Evolutionary conservation across 2,329 filamentous ascomycete genomes (phyloP).

Genomic region (Fonsecaea pedrosoi): DNA sequence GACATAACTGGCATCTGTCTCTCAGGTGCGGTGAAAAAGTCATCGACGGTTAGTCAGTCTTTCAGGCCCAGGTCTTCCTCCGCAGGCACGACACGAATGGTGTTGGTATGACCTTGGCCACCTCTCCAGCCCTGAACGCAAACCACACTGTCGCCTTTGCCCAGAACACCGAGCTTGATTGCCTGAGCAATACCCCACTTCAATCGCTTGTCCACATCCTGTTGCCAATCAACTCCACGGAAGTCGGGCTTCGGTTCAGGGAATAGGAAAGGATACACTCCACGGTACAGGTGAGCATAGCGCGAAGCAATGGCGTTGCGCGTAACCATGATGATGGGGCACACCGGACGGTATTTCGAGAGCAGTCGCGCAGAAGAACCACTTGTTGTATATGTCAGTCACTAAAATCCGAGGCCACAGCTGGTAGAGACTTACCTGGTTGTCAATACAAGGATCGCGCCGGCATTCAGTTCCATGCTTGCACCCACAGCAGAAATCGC

Average conservation of each 20-base stretch:
- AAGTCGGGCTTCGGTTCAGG: slow-evolving; percentile 94
- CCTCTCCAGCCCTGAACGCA: slow-evolving; percentile 73
- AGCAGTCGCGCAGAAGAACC: slow-evolving; percentile 93
- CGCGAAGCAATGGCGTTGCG: slow-evolving; percentile 82
- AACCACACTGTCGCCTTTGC: slow-evolving; percentile 74
- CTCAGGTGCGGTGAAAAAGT: slow-evolving; percentile 30
- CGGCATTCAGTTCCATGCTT: slow-evolving; percentile 93
- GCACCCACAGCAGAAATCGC: slow-evolving; percentile 96
- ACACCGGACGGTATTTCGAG: slow-evolving; percentile 98
- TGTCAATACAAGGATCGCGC: slow-evolving; percentile 93
- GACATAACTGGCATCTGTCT: slow-evolving; percentile 28
- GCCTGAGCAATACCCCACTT: slow-evolving; percentile 95
- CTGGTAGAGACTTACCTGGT: slow-evolving; percentile 67
- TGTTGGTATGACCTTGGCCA: slow-evolving; percentile 73
- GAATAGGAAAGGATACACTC: slow-evolving; percentile 97
- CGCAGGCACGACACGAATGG: slow-evolving; percentile 59
- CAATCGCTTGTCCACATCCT: slow-evolving; percentile 96
- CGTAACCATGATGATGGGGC: slow-evolving; percentile 99
- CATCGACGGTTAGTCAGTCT: slow-evolving; percentile 37
- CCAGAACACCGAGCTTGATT: slow-evolving; percentile 79
- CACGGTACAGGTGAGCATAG: slow-evolving; percentile 94
- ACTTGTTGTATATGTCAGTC: slow-evolving; percentile 52
- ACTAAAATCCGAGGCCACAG: background rate
- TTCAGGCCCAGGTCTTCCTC: slow-evolving; percentile 47
- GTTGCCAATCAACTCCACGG: slow-evolving; percentile 79